Conservation (phyloP, 306 rosid genomes). For the Fagus sylvatica region DNA sequence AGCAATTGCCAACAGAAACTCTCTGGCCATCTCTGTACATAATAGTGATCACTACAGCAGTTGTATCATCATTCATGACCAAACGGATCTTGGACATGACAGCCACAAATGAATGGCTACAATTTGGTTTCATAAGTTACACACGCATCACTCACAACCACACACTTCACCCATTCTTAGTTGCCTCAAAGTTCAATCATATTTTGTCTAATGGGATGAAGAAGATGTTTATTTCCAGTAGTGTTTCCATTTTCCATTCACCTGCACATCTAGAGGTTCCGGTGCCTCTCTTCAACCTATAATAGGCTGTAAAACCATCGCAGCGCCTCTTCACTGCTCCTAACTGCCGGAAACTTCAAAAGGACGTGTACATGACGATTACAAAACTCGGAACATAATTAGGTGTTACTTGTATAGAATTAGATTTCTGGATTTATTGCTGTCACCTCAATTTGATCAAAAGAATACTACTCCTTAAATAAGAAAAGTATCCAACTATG, state of each 20-base stretch:
- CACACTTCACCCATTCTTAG: constrained; percentile 1
- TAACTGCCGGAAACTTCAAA: neutral
- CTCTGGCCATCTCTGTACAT: neutral
- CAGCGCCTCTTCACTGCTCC: neutral
- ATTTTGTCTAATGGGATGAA: neutral
- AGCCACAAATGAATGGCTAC: neutral
- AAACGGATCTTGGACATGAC: neutral
- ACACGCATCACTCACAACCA: neutral
- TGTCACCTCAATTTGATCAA: neutral
- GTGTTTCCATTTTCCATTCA: neutral
- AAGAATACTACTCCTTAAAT: no score
- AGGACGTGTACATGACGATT: neutral
- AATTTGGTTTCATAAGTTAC: neutral
- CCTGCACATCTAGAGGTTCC: neutral
- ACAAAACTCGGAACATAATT: neutral
- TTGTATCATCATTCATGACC: neutral
- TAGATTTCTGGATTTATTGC: neutral
- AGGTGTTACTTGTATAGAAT: neutral
- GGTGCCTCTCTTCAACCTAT: neutral
- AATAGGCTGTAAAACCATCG: neutral
- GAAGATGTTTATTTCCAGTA: neutral
- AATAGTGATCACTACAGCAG: neutral
- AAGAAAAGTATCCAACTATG: no score
- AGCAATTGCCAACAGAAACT: neutral
- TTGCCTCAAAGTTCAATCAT: neutral